These are phyloP conservation scores for Cymbopogon flexuosus DNA, from an alignment of 202 grass and related monocot species.

Conservation along the genomic window DNA sequence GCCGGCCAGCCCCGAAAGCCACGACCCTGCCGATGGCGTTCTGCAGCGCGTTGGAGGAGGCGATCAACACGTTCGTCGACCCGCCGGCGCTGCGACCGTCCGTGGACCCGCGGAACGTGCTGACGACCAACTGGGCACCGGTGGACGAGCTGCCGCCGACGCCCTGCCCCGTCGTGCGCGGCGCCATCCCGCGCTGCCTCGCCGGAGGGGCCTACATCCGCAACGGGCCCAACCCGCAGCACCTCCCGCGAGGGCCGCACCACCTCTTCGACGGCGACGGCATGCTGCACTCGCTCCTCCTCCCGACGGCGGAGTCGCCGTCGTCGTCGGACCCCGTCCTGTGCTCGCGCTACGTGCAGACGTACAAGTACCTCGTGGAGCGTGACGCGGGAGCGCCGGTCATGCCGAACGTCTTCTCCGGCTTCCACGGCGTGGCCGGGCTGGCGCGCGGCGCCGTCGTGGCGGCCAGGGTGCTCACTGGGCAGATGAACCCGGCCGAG, in stretches of 20 bases:
- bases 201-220: constrained; percentile 86
- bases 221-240: constrained; percentile 92
- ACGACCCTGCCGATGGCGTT: constrained; percentile 48
- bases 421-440: constrained; percentile 66
- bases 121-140: constrained; percentile 67
- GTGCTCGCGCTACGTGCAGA: constrained; percentile 85
- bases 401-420: constrained; percentile 69
- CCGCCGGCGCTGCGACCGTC: constrained; percentile 58
- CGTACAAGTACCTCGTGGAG: constrained; percentile 83
- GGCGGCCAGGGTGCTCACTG: constrained; percentile 69
- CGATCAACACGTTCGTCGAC: constrained; percentile 90
- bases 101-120: constrained; percentile 70
- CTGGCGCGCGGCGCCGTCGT: constrained; percentile 58
- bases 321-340: constrained; percentile 33
- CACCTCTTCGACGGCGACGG: constrained; percentile 93
- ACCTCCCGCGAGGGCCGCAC: constrained; percentile 66
- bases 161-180: constrained; percentile 59
- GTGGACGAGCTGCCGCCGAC: constrained; percentile 85
- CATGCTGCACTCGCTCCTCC: constrained; percentile 93
- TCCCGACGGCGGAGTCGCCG: constrained; percentile 26
- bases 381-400: constrained; percentile 62
- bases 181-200: constrained; percentile 76
- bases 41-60: constrained; percentile 73
- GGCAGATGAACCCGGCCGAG: constrained; percentile 66
- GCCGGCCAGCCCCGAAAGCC: neutral